phyloP scores from a whole-genome alignment of 257 asterid species.

The Striga asiatica region DNA sequence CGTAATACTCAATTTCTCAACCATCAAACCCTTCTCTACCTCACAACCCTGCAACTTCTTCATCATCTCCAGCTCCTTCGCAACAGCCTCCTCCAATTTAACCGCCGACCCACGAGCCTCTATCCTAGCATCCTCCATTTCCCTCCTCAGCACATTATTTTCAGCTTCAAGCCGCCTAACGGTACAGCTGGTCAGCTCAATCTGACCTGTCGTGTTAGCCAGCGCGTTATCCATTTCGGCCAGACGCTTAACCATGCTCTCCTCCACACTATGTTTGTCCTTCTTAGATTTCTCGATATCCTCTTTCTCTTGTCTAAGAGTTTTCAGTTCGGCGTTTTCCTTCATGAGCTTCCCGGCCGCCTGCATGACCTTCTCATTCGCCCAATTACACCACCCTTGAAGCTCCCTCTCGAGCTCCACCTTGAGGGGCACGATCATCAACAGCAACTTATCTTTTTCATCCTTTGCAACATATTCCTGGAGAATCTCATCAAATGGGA shows the following conservation, averaged over 20 bases:
- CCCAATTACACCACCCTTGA: conserved; percentile 59
- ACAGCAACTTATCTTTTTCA: conserved; percentile 37
- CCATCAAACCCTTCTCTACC: conserved; percentile 28
- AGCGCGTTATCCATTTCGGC: conserved; percentile 58
- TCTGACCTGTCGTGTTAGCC: conserved; percentile 35
- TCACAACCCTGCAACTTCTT: conserved; percentile 39
- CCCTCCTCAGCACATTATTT: conserved; percentile 27
- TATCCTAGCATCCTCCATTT: conserved; percentile 33
- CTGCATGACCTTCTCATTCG: conserved; percentile 64
- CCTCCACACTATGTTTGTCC: conserved; percentile 54
- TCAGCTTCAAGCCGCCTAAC: conserved; percentile 36
- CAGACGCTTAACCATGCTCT: conserved; percentile 40
- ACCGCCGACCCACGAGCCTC: conserved; percentile 18
- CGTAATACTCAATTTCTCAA: conserved; percentile 27
- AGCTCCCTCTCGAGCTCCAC: conserved; percentile 36
- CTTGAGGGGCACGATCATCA: conserved; percentile 30
- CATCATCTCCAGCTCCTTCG: conserved; percentile 42
- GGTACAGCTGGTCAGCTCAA: conserved; percentile 28
- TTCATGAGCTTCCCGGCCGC: conserved; percentile 53
- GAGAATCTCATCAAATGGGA: conserved; percentile 40
- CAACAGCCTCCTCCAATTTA: conserved; percentile 32
- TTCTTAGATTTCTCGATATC: conserved; percentile 40
- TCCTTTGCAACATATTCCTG: conserved; percentile 38
- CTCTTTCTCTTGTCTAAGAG: conserved; percentile 59
- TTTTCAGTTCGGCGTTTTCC: conserved; percentile 53